A percentile compares a stretch with the other conserved stretches of the same genome.
Evolutionary conservation across 2,329 filamentous ascomycete genomes (phyloP).

Genomic region (Plenodomus tracheiphilus): DNA sequence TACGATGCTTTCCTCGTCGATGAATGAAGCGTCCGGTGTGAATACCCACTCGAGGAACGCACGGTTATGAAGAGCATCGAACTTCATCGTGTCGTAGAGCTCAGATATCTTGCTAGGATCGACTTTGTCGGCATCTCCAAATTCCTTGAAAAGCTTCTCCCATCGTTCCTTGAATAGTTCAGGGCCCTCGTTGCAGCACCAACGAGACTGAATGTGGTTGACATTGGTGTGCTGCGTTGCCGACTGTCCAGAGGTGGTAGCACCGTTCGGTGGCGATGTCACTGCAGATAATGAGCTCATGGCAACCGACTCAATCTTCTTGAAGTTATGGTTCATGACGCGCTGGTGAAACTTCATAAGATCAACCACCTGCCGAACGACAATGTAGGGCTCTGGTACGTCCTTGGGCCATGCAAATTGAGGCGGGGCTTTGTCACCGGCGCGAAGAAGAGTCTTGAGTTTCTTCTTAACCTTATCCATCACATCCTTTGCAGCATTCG

Average conservation of each 20-base stretch:
- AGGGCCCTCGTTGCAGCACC: slow-evolving; percentile 95
- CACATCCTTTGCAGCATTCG: slow-evolving; percentile 96
- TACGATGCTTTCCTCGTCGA: slow-evolving; percentile 61
- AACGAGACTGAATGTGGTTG: slow-evolving; percentile 75
- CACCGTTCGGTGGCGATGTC: slow-evolving; percentile 26
- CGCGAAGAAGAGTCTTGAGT: slow-evolving; percentile 86
- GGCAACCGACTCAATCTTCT: slow-evolving; percentile 70
- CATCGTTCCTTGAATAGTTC: slow-evolving; percentile 94
- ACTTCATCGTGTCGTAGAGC: slow-evolving; percentile 99
- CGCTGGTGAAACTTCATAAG: slow-evolving; percentile 96
- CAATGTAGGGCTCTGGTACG: slow-evolving; percentile 90
- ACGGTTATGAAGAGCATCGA: slow-evolving; percentile 94
- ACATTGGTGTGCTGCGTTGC: slow-evolving; percentile 39
- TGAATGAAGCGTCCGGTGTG: slow-evolving; percentile 77
- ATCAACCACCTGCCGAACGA: slow-evolving; percentile 88
- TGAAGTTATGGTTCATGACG: slow-evolving; percentile 94
- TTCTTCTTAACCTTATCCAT: slow-evolving; percentile 99
- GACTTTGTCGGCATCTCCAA: slow-evolving; percentile 95
- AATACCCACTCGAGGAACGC: slow-evolving; percentile 98
- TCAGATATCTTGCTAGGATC: slow-evolving; percentile 99
- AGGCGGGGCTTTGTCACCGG: slow-evolving; percentile 89
- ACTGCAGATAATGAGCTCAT: slow-evolving; percentile 62
- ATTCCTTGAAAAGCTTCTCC: slow-evolving; percentile 97
- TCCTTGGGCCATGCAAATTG: slow-evolving; percentile 98
- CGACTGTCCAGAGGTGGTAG: slow-evolving; percentile 46